A percentile compares a stretch with the other conserved stretches of the same genome.
Evolutionary conservation across 768 basidiomycete genomes (phyloP).

Genomic region (Daedaleopsis nitida): DNA sequence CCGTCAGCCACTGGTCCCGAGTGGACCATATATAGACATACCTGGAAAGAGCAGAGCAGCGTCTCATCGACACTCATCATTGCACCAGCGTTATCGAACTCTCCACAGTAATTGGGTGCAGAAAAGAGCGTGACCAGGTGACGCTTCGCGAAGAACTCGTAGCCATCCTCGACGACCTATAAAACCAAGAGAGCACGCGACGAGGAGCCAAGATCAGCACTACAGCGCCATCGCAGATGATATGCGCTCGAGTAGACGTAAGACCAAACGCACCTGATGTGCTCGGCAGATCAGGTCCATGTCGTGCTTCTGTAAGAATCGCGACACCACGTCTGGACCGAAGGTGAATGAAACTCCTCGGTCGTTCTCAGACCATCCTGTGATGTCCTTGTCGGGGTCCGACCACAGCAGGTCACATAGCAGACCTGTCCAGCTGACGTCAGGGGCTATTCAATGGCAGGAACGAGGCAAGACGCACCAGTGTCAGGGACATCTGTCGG

Average conservation of each 20-base stretch:
- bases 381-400: conserved; percentile 99
- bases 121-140: conserved; percentile 97
- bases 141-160: conserved; percentile 98
- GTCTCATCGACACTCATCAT: conserved; percentile 99
- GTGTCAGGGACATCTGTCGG: conserved; percentile 99
- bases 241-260: not conserved
- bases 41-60: conserved; percentile 96
- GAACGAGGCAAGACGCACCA: conserved; percentile 49
- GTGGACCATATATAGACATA: conserved; percentile 32
- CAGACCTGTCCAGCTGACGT: conserved; percentile 55
- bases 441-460: not conserved
- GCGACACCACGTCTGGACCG: conserved; percentile 95
- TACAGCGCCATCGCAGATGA: not conserved
- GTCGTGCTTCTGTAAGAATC: conserved; percentile 99
- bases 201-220: not conserved
- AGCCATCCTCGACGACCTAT: conserved; percentile 97
- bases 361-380: conserved; percentile 99
- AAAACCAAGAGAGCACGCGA: conserved; percentile 7
- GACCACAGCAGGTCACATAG: conserved; percentile 98
- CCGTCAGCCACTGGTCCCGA: conserved; percentile 4
- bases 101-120: conserved; percentile 92
- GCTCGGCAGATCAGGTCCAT: conserved; percentile 99
- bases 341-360: conserved; percentile 99
- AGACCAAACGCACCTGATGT: conserved; percentile 68
- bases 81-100: conserved; percentile 99